Evolutionary conservation across 2,329 filamentous ascomycete genomes (phyloP), one percentile per base, ranked within the genome.

Genomic region (Fusarium haematococcum): DNA sequence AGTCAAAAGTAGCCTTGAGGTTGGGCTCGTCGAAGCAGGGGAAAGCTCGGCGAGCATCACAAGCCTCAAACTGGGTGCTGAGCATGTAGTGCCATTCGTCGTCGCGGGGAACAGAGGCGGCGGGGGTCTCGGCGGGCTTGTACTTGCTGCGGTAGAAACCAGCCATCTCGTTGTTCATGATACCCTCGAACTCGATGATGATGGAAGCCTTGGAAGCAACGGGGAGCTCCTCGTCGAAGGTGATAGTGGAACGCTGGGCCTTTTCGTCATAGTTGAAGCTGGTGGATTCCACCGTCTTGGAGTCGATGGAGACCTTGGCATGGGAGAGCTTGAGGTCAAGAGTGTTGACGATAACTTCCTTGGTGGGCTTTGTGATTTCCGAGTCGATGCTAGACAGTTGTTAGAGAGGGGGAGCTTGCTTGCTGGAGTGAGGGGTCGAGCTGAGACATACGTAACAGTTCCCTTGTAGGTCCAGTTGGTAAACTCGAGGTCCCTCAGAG

Each of bases 11-110:
- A 13, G 97, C 95, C 86, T 99, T 99, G 74, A 98, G 89, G 80
- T 97, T 98, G 48, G 97, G 97, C 86, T 99, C 97, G 81, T 99
- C 97, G 80, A 98, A 98, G 86, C 97, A 99, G 57, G 97, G 97
- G 85, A 99, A 98, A 10, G 97, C 96, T 76, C 95, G 90, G 75
- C 97, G 93, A 71, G 97, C 97, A 84, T 99, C 97, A 80, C 95
- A 98, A 54, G 95, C 93, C 87, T 99, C 97, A 81, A 99, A 99
- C 82, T 99, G 97, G 58, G 97, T 99, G 86, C 94, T 97, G 83
- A 98, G 87, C 94, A 96, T 95, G 81, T 90, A 89, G 82, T 91
- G 89, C 80, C 88, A 90, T 78, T 91, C 88, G 56, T 88, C 87
- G 74, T 92, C 95, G 80, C 88, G 93, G 32, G 95, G 94, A 2